These are phyloP conservation scores for Sherardia arvensis DNA, from an alignment of 257 asterid species.

Conservation along the genomic window DNA sequence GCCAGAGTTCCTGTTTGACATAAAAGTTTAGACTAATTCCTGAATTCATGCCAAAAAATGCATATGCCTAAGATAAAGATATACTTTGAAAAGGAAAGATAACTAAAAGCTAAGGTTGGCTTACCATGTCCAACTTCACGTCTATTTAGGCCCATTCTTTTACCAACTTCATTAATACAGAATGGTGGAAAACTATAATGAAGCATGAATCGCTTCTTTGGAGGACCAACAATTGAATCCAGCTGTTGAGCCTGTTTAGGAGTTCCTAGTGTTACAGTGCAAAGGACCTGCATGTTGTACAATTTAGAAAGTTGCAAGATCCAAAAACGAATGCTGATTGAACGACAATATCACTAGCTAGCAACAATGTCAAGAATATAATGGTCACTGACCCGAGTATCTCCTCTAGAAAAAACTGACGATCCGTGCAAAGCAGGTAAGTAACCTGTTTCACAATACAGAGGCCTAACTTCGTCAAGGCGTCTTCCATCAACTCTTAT, in stretches of 20 bases:
- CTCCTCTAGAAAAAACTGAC: conserved; percentile 83
- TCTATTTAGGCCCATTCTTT: conserved; percentile 78
- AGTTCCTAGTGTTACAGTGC: conserved; percentile 96
- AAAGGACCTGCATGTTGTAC: conserved; percentile 61
- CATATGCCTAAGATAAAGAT: no score
- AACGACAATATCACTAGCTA: neutral
- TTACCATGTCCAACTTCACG: conserved; percentile 99
- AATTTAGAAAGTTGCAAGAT: neutral
- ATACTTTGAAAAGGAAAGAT: neutral
- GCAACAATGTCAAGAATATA: conserved; percentile 4
- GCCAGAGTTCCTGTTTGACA: conserved; percentile 77
- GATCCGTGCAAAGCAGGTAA: conserved; percentile 84
- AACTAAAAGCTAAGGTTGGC: conserved; percentile 10
- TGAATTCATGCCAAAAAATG: neutral
- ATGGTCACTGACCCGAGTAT: conserved; percentile 66
- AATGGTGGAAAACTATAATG: conserved; percentile 96
- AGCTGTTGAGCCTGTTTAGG: conserved; percentile 92
- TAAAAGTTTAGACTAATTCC: neutral
- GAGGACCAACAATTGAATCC: conserved; percentile 86
- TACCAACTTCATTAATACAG: conserved; percentile 93
- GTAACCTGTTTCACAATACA: conserved; percentile 83
- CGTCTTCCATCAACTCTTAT: conserved; percentile 86
- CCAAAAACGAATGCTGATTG: conserved; percentile 2
- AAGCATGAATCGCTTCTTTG: conserved; percentile 92
- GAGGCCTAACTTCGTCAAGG: conserved; percentile 87